Percentiles rank a stretch among this genome's conserved stretches.
phyloP scores from a whole-genome alignment of 1,139 yeast species.

The Pichia cactophila region DNA sequence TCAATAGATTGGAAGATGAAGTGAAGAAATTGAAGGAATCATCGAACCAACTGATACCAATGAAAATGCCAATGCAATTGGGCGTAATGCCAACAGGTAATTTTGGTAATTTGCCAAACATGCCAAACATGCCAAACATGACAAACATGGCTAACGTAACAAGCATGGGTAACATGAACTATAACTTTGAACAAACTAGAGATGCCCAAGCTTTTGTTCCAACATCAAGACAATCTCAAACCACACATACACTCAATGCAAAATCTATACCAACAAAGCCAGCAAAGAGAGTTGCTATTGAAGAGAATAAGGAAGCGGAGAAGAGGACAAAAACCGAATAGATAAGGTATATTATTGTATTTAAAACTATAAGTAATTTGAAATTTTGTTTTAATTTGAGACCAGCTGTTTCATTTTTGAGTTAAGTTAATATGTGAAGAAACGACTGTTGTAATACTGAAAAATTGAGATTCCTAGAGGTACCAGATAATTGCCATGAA shows the following conservation, averaged over 20 bases:
- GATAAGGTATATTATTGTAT: neutral
- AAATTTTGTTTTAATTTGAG: neutral
- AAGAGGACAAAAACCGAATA: conserved; percentile 20
- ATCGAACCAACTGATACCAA: neutral
- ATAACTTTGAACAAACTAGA: neutral
- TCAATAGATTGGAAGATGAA: conserved; percentile 15
- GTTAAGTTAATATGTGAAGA: conserved; percentile 3
- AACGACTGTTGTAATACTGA: conserved; percentile 7
- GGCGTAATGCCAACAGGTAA: neutral
- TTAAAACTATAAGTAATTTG: neutral
- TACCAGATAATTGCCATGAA: conserved; percentile 11
- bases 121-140: neutral
- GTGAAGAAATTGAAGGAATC: conserved; percentile 15
- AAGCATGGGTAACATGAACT: conserved; percentile 3
- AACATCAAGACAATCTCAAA: neutral
- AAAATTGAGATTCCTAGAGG: conserved; percentile 8
- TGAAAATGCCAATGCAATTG: neutral
- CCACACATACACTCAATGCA: neutral
- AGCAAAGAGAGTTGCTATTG: conserved; percentile 17
- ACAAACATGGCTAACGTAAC: conserved; percentile 4
- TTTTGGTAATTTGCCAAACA: neutral
- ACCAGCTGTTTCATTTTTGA: no score
- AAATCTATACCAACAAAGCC: conserved; percentile 14
- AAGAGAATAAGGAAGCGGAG: conserved; percentile 10
- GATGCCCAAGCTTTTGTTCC: neutral